Conservation (phyloP, 129 eudicot genomes). For the Flaveria ramosissima region DNA sequence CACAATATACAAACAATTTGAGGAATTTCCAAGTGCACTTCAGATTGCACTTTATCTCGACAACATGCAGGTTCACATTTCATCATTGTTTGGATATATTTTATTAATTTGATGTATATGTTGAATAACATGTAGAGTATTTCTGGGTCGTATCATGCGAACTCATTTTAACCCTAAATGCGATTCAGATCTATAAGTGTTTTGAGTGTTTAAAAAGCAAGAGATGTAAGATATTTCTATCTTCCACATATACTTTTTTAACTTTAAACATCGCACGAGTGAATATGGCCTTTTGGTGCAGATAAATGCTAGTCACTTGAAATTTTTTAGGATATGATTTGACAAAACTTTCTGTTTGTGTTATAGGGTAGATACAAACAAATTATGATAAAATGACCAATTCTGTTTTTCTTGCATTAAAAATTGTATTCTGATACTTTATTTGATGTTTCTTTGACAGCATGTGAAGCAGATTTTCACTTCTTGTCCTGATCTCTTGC, state of each 20-base stretch:
- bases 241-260: neutral
- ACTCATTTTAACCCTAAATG: neutral
- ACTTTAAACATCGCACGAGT: neutral
- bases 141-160: neutral
- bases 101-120: neutral
- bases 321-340: neutral
- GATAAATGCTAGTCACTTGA: slow-evolving; percentile 1
- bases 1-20: slow-evolving; percentile 64
- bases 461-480: slow-evolving; percentile 82
- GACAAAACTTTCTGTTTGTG: neutral
- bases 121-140: neutral
- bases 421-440: slow-evolving; percentile 5
- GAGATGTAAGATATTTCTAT: neutral
- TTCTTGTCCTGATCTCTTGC: slow-evolving; percentile 60
- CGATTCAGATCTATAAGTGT: neutral
- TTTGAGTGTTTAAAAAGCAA: neutral
- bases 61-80: slow-evolving; percentile 65
- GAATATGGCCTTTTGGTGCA: neutral
- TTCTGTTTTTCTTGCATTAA: neutral
- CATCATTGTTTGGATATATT: neutral
- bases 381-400: neutral
- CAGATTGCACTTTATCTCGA: slow-evolving; percentile 83
- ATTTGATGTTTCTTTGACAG: slow-evolving; percentile 44
- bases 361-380: neutral
- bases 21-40: slow-evolving; percentile 82